Base-by-base conservation (phyloP, 495 filamentous ascomycete species). In the Penicillium fimorum region DNA sequence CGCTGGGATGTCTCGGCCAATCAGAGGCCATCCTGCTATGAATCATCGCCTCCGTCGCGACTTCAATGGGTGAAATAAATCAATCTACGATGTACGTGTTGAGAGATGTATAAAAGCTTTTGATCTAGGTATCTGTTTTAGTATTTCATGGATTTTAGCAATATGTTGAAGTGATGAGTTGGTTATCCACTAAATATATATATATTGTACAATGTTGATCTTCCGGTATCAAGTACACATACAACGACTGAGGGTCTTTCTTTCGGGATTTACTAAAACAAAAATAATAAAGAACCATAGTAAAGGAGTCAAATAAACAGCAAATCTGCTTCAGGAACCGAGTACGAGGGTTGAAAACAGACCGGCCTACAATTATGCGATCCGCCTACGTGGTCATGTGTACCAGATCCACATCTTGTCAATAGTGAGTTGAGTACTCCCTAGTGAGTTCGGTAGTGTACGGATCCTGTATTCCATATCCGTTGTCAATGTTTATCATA, bases 1-100 rank as follows among this genome's bases (percentile, higher is more conserved):
- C 44, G 12, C 11, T 49, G 44, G 43, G 22, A 27, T 17, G 48
- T 40, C 38, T 37, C 32, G 22, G 32, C 62, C 62, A 64, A 64
- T 64, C 50, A 53, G 51, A 55, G 47, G 37, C 22, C 25, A 48
- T 46, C 24, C 9, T 33, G 50, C 33, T 61, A 51, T 58, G 59
- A 58, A 58, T 54, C 55, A 57, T 54, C 55, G n/a, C 25, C 15
- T 45, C 29, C 29, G 25, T 55, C 37, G 53, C 11, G 44, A 48
- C 33, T 47, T 40, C 24, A 38, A 40, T 53, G 13, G n/a, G 17
- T 32, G 29, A 18, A 8, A 9, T 17, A 38, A 3, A 17, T 38
- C 33, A 37, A 37, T 13, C 3, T 38, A 38, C n/a, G 5, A 9
- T 38, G 35, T 9, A 17, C n/a, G n/a, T 38, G 35, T 17, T n/a